These are phyloP conservation scores for Lactarius akahatsu DNA, from an alignment of 768 basidiomycete species.

Conservation along the genomic window DNA sequence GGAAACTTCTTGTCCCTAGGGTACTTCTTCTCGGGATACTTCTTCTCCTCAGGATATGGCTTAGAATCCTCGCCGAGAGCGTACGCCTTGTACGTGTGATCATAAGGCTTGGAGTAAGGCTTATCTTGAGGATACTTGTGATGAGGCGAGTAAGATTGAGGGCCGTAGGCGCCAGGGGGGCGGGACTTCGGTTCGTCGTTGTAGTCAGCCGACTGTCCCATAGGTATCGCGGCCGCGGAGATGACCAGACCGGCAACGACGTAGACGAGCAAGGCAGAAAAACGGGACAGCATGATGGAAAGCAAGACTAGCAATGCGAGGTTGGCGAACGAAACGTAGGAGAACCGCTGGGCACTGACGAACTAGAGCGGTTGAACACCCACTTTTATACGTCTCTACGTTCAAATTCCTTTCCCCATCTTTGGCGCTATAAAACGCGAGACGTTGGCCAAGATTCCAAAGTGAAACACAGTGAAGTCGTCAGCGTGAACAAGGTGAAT, in stretches of 20 bases:
- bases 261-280: constrained; percentile 24
- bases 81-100: neutral
- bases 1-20: constrained; percentile 2
- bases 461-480: neutral
- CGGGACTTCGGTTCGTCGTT: constrained; percentile 5
- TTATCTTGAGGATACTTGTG: neutral
- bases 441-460: neutral
- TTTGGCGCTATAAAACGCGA: neutral
- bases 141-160: neutral
- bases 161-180: constrained; percentile 8
- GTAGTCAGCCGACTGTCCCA: constrained; percentile 7
- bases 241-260: constrained; percentile 19
- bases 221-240: constrained; percentile 22
- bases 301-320: constrained; percentile 18
- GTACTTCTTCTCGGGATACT: neutral
- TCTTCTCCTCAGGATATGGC: constrained; percentile 1
- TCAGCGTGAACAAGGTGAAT: too few relatives aligned
- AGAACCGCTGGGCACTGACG: constrained; percentile 19
- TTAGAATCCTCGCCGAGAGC: neutral
- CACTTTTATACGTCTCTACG: constrained; percentile 7
- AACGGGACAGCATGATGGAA: constrained; percentile 25
- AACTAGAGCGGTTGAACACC: neutral
- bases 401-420: constrained; percentile 12
- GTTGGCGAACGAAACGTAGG: constrained; percentile 7
- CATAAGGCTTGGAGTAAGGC: neutral